Percentiles rank a stretch among this genome's conserved stretches.
phyloP scores from a whole-genome alignment of 2,329 filamentous ascomycete genomes.

The Amauroascus verrucosus region DNA sequence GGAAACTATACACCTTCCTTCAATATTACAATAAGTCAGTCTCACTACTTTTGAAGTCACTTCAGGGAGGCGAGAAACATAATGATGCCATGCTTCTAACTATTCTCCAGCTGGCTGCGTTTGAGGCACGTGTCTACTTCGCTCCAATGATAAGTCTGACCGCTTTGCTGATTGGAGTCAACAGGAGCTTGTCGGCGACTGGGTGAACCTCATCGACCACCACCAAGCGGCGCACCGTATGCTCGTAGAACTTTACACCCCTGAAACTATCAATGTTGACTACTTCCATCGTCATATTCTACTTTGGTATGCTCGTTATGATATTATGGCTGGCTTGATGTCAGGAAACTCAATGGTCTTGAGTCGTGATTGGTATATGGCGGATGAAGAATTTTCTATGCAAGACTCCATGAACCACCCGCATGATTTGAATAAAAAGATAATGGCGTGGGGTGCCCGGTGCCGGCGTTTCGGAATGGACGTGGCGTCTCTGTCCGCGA shows the following conservation, averaged over 20 bases:
- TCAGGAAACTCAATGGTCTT: slow-evolving; percentile 66
- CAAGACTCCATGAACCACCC: slow-evolving; percentile 51
- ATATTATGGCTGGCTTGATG: slow-evolving; percentile 73
- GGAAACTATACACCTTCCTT: slow-evolving; percentile 70
- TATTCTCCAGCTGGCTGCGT: slow-evolving; percentile 81
- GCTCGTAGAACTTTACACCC: slow-evolving; percentile 65
- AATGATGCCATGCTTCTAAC: slow-evolving; percentile 68
- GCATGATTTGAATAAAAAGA: slow-evolving; percentile 52
- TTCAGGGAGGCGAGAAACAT: slow-evolving; percentile 61
- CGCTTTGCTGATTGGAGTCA: slow-evolving; percentile 13
- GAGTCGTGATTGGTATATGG: slow-evolving; percentile 65
- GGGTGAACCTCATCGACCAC: slow-evolving; percentile 85
- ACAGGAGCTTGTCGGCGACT: slow-evolving; percentile 89
- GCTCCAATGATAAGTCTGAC: not conserved
- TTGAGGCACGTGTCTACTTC: slow-evolving; percentile 56
- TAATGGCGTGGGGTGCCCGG: slow-evolving; percentile 56
- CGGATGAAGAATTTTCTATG: slow-evolving; percentile 53
- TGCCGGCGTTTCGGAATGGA: slow-evolving; percentile 68
- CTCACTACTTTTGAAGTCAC: slow-evolving; percentile 58
- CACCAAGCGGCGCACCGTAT: slow-evolving; percentile 82
- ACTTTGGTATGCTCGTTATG: slow-evolving; percentile 84
- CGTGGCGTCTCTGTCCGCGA: slow-evolving; percentile 66
- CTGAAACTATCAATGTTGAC: slow-evolving; percentile 61
- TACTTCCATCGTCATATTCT: slow-evolving; percentile 63
- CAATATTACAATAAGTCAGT: slow-evolving; percentile 87